These are phyloP conservation scores for Dillenia turbinata DNA, from an alignment of 164 flowering plant species.

Conservation along the genomic window DNA sequence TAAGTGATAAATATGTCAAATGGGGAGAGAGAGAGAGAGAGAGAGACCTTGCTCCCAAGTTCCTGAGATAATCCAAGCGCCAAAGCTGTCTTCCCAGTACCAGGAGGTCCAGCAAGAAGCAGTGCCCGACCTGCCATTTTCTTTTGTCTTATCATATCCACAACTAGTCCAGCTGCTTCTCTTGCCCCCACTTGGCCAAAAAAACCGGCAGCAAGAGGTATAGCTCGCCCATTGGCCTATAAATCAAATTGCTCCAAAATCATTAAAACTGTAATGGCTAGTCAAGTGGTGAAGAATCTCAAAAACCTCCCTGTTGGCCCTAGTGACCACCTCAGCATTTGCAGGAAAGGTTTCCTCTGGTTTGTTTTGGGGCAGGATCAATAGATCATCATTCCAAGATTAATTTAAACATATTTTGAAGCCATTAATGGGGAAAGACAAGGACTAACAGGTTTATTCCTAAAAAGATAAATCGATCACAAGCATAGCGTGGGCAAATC, in stretches of 20 bases:
- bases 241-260: constrained; percentile 6
- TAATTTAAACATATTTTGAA: no score
- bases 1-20: neutral
- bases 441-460: no score
- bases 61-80: constrained; percentile 95
- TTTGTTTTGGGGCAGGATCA: no score
- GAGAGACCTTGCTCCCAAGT: constrained; percentile 90
- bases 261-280: neutral
- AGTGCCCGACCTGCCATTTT: constrained; percentile 98
- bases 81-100: constrained; percentile 97
- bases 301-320: no score
- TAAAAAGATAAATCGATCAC: no score
- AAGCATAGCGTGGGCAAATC: no score
- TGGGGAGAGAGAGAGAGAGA: neutral
- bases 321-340: no score
- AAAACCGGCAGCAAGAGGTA: constrained; percentile 84
- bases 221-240: constrained; percentile 71
- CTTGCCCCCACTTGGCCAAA: constrained; percentile 88
- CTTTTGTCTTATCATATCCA: constrained; percentile 90
- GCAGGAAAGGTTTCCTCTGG: no score
- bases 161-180: constrained; percentile 94
- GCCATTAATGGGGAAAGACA: no score
- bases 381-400: no score
- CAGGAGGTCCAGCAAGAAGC: constrained; percentile 96
- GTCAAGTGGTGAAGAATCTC: neutral